These are phyloP conservation scores for Fusarium coicis DNA, from an alignment of 2,329 filamentous ascomycete species.

Conservation along the genomic window DNA sequence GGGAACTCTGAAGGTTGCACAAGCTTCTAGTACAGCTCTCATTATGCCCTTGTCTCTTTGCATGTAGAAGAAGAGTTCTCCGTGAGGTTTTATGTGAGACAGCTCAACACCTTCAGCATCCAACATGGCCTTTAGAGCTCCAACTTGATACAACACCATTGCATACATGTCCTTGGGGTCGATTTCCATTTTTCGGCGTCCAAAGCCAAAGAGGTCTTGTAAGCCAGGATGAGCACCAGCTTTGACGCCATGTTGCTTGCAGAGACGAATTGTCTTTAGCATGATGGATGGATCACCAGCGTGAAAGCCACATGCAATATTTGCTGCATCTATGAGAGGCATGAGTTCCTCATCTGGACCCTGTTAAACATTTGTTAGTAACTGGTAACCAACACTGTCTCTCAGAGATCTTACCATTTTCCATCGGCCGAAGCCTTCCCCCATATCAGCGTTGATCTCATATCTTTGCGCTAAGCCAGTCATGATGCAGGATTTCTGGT, in stretches of 20 bases:
- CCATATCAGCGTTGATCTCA: slow-evolving; percentile 3
- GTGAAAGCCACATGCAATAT: slow-evolving; percentile 70
- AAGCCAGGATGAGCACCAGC: slow-evolving; percentile 72
- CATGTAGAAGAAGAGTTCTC: slow-evolving; percentile 62
- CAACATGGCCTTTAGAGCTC: slow-evolving; percentile 69
- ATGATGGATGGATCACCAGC: slow-evolving; percentile 73
- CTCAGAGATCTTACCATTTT: not conserved
- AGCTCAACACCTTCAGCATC: slow-evolving; percentile 65
- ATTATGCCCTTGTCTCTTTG: slow-evolving; percentile 42
- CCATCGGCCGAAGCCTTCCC: slow-evolving; percentile 1
- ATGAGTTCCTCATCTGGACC: slow-evolving; percentile 68
- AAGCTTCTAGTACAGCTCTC: slow-evolving; percentile 45
- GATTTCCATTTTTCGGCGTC: slow-evolving; percentile 70
- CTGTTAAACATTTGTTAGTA: not conserved
- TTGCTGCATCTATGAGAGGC: slow-evolving; percentile 69
- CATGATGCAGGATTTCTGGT: not conserved
- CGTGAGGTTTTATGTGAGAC: slow-evolving; percentile 72
- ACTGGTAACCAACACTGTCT: not conserved
- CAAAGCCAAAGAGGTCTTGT: slow-evolving; percentile 73
- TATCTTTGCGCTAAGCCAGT: not conserved
- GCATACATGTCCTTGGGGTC: slow-evolving; percentile 66
- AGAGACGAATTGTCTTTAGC: slow-evolving; percentile 66
- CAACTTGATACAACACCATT: slow-evolving; percentile 70
- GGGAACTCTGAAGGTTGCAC: slow-evolving; percentile 42
- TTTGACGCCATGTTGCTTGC: slow-evolving; percentile 66